Evolutionary conservation across 2,329 filamentous ascomycete genomes (phyloP), one percentile per base, ranked within the genome.

Genomic region (Ophiostoma ulmi): DNA sequence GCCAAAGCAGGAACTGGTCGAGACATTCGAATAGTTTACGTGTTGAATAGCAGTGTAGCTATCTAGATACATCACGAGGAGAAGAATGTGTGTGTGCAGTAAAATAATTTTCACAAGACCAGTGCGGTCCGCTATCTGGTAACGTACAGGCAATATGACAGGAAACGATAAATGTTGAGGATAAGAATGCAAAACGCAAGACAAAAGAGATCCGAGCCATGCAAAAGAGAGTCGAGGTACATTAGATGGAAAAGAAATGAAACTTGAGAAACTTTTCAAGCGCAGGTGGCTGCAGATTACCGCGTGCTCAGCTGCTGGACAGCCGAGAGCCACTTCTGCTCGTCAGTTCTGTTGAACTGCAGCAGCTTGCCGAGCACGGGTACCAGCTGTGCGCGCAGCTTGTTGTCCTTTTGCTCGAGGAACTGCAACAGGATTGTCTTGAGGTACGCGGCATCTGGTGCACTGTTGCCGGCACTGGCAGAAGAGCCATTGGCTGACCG

Each of bases 351-450:
- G 67, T 93, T 90, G 80, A 94, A 93, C 73, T 88, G 87, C 77
- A 95, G 80, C 77, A 94, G 80, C 84, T 91, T 90, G 39, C 89
- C 90, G 75, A 95, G 78, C 44, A 94, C 91, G 0, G 91, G 91
- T 70, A 95, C 89, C 74, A 94, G 83, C 82, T 93, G 90, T 73
- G 88, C 85, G 75, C 92, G 87, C 75, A 92, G 82, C 81, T 87
- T 91, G 78, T 89, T 91, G 77, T 94, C 91, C 80, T 88, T 92
- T 75, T 92, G 89, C 82, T 94, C 90, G 74, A 95, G 79, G 78
- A 94, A 94, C 79, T 94, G 91, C 74, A 95, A 80, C 75, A 95
- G 79, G 70, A 94, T 91, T 10, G 91, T 93, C 83, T 93, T 94
- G 70, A 94, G 80, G 76, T 95, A 94, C 73, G 88, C 84, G 52